A percentile compares a stretch with the other conserved stretches of the same genome.
Evolutionary conservation across 169 alveolate species (phyloP).

Genomic region (Babesia ovata): DNA sequence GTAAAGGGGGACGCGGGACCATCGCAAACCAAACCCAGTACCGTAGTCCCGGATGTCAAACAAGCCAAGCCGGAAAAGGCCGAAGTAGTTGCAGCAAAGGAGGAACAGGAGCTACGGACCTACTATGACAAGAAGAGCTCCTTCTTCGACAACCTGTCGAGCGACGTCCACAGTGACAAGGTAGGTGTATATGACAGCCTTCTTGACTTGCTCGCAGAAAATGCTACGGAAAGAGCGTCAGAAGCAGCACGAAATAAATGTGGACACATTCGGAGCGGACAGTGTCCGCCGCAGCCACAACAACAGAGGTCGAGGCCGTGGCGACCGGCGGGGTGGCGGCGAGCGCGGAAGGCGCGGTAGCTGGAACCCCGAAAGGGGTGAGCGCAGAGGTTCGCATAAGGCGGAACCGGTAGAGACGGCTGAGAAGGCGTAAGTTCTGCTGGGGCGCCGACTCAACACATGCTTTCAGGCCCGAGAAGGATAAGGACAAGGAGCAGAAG

Average conservation of each 20-base stretch:
- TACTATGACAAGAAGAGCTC: conserved; percentile 77
- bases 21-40: conserved; percentile 10
- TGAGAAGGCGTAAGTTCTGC: too few relatives aligned
- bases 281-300: conserved; percentile 49
- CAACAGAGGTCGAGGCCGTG: neutral
- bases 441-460: neutral
- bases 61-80: neutral
- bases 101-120: neutral
- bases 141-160: conserved; percentile 76
- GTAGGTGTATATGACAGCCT: conserved; percentile 45
- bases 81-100: neutral
- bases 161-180: conserved; percentile 36
- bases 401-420: too few relatives aligned
- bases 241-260: conserved; percentile 75
- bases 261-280: conserved; percentile 80
- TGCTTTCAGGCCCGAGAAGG: conserved; percentile 1
- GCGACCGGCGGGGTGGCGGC: conserved; percentile 1
- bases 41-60: too few relatives aligned
- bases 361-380: neutral
- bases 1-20: neutral
- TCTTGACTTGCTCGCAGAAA: conserved; percentile 8
- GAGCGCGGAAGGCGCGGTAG: neutral
- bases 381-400: too few relatives aligned
- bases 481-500: neutral
- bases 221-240: conserved; percentile 70